Evolutionary conservation across 768 basidiomycete species (phyloP).

Genomic region (Mycena capillaripes): DNA sequence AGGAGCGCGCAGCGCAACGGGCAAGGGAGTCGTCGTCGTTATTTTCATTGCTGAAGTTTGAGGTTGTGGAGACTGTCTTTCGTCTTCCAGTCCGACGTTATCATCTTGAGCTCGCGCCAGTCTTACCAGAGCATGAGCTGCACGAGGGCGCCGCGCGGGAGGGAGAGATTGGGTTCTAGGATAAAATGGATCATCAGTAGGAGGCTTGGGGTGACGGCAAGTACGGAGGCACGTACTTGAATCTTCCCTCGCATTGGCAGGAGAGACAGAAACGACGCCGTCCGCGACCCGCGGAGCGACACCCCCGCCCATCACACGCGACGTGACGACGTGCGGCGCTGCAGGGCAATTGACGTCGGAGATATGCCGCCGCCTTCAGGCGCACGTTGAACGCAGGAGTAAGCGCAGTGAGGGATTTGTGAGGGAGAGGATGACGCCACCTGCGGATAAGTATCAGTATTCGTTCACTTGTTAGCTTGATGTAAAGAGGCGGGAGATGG

Average conservation of each 20-base stretch:
- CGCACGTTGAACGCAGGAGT: neutral
- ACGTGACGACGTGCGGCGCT: neutral
- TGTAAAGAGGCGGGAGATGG: too few relatives aligned
- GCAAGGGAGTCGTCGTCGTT: too few relatives aligned
- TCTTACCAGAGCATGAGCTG: slow-evolving; percentile 12
- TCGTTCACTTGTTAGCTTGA: too few relatives aligned
- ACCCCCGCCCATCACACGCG: neutral
- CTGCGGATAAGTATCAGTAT: too few relatives aligned
- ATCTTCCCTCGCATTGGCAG: neutral
- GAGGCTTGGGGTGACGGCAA: neutral
- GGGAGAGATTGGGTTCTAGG: neutral
- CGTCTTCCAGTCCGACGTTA: too few relatives aligned
- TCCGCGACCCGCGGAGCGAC: neutral
- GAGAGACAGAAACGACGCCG: neutral
- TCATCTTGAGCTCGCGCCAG: slow-evolving; percentile 1
- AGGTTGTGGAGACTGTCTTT: too few relatives aligned
- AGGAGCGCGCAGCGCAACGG: too few relatives aligned
- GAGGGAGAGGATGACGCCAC: slow-evolving; percentile 8
- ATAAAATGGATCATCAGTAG: neutral
- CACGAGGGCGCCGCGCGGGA: slow-evolving; percentile 12
- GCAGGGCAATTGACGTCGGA: slow-evolving; percentile 4
- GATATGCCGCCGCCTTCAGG: neutral
- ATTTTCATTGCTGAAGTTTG: too few relatives aligned
- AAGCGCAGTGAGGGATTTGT: neutral
- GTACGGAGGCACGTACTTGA: neutral